Base-by-base conservation (phyloP, 305 asterid genomes). In the Galium porrigens region DNA sequence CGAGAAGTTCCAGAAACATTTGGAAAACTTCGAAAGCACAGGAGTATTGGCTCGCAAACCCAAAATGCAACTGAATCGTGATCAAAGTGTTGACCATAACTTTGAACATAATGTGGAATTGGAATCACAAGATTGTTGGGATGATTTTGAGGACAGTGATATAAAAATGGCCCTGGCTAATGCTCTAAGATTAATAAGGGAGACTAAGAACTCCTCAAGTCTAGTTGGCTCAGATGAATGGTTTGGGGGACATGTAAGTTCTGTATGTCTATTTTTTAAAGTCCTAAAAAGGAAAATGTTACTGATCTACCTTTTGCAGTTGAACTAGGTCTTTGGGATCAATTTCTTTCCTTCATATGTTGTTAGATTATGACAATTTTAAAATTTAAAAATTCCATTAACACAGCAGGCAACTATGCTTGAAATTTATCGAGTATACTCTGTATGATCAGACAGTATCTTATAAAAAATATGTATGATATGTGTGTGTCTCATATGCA, bases 121-220 rank as follows among this genome's bases (percentile, higher is more conserved):
- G 49, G 68, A 70, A 59, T 59, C 70, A 68, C 84, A 69, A 54
- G 69, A 76, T 56, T 46, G 68, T 59, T 92, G 96, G 99, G 95
- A 84, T 80, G 77, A 85, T 74, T 87, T 92, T 82, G 88, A 85
- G 58, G 87, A 87, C 11, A 70, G 72, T 64, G 66, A 27, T 66
- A 68, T 89, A 78, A 85, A 82, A 79, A 71, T 68, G 68, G 85
- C 87, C 57, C 77, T 92, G 10, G 86, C 83, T 60, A 84, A 85
- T 77, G 88, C 79, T 71, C 74, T 92, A 68, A 82, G 77, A 64
- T 71, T 67, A 76, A 89, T 84, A 78, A 81, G 46, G 66, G 69
- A 69, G 60, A 78, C 89, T 66, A 85, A 89, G 70, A 86, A 79
- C 58, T 77, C 77, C 55, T 72, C 68, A 62, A 79, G 62, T 51